Percentiles rank a stretch among this genome's conserved stretches.
phyloP scores from a whole-genome alignment of 2,329 filamentous ascomycete genomes.

The Ceratocystis albifundus region DNA sequence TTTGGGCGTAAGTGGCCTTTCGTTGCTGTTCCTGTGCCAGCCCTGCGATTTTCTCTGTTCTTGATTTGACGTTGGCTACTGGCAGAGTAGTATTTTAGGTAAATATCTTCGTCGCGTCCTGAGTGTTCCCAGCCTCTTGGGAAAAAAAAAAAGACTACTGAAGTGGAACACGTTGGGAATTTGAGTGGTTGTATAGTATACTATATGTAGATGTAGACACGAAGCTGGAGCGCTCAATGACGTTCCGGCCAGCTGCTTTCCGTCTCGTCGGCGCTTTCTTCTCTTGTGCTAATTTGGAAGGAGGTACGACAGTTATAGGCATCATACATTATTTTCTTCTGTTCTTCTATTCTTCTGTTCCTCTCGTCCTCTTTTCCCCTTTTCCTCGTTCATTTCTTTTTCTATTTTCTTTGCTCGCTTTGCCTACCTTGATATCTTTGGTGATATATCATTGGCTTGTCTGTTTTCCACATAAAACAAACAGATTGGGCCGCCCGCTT shows the following conservation, averaged over 20 bases:
- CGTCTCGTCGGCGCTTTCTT: background rate
- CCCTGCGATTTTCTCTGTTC: background rate
- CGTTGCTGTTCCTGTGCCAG: background rate
- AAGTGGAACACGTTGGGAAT: background rate
- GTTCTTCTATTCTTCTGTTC: background rate
- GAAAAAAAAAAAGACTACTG: background rate
- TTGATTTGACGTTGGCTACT: background rate
- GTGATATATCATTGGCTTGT: background rate
- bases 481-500: background rate
- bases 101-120: background rate
- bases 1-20: background rate
- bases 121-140: background rate
- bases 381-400: background rate
- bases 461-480: background rate
- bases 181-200: background rate
- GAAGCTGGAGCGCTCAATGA: background rate
- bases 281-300: no score
- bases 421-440: background rate
- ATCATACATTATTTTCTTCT: background rate
- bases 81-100: background rate
- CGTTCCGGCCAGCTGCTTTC: background rate
- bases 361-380: background rate
- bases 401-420: background rate
- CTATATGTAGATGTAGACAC: slow-evolving; percentile 2
- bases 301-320: no score